Evolutionary conservation across 1,284 basidiomycete species (phyloP).

Genomic region (Leccinum brunneo-olivaceum): DNA sequence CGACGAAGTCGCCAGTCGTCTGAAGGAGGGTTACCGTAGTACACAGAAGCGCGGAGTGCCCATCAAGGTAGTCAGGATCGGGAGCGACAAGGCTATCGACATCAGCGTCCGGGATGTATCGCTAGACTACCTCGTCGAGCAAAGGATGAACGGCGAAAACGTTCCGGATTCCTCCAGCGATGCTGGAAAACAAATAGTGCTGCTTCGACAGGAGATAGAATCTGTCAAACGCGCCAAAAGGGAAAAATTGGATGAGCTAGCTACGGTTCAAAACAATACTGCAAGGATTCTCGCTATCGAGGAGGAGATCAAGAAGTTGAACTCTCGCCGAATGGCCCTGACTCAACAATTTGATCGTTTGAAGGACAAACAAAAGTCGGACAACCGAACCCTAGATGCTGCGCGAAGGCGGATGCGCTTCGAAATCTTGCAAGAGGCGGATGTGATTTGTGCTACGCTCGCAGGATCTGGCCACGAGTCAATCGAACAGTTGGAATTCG

Average conservation of each 20-base stretch:
- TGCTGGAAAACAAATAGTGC: slow-evolving; percentile 50
- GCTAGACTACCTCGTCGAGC: slow-evolving; percentile 81
- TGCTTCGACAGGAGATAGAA: slow-evolving; percentile 63
- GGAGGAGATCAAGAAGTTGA: slow-evolving; percentile 65
- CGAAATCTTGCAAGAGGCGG: slow-evolving; percentile 81
- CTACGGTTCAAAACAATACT: slow-evolving; percentile 45
- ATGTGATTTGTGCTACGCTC: slow-evolving; percentile 92
- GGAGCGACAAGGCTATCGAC: slow-evolving; percentile 76
- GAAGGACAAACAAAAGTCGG: slow-evolving; percentile 74
- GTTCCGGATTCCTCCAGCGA: slow-evolving; percentile 38
- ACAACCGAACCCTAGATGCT: slow-evolving; percentile 72
- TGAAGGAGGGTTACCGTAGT: slow-evolving; percentile 73
- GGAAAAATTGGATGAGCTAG: slow-evolving; percentile 59
- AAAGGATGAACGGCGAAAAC: slow-evolving; percentile 55
- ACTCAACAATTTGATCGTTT: slow-evolving; percentile 70
- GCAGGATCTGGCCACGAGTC: slow-evolving; percentile 90
- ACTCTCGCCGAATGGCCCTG: slow-evolving; percentile 56
- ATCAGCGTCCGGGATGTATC: slow-evolving; percentile 82
- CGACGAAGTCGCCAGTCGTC: slow-evolving; percentile 88
- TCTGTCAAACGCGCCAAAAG: slow-evolving; percentile 57
- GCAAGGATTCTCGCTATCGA: slow-evolving; percentile 47
- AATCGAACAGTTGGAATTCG: slow-evolving; percentile 82
- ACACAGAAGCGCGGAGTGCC: slow-evolving; percentile 48
- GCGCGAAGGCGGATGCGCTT: slow-evolving; percentile 65
- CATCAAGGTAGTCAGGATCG: slow-evolving; percentile 86